Evolutionary conservation across 352 stramenopile genomes (phyloP), one percentile per base, ranked within the genome.

Genomic region (Phytophthora sp.): DNA sequence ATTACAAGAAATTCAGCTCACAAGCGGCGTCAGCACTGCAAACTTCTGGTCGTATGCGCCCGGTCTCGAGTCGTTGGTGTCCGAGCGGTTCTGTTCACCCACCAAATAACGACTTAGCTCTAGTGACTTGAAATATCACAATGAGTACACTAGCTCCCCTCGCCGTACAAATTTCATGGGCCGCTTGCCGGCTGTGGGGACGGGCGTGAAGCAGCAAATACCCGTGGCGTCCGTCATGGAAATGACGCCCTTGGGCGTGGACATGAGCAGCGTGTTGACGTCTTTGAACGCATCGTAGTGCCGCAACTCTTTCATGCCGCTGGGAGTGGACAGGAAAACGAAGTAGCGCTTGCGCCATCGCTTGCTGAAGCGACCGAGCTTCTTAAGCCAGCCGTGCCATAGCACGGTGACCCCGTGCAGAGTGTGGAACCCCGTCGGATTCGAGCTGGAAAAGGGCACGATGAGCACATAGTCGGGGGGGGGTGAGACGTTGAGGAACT

Each of bases 331-430:
- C 7, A 94, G 38, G 55, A 94, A 91, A 9, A 94, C 67, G 51
- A 94, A 94, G 51, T 94, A 94, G 15, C 82, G 80, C 3, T 84
- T 76, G 38, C 80, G 80, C 86, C 86, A 94, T 35, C 84, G 80
- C 71, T 90, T 91, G 66, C 84, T 93, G 61, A 94, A 94, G 51
- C 86, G 77, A 15, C 86, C 86, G 35, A 94, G 81, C 64, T 92
- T 91, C 76, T 90, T 91, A 45, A 94, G 78, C 86, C 86, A 94
- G 57, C 86, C 86, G 46, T 92, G 82, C 86, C 86, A 94, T 21
- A 94, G 84, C 59, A 94, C 82, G 2, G 80, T 87, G 42, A 89
- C 77, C 29, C 84, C 77, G 20, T 74, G 70, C 36, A 82, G 49
- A 54, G 72, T 87, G 39, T 74, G 54, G 57, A 87, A 87, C 35